phyloP scores from a whole-genome alignment of 2,329 filamentous ascomycete genomes.

The Pseudocercospora pini-densiflorae region DNA sequence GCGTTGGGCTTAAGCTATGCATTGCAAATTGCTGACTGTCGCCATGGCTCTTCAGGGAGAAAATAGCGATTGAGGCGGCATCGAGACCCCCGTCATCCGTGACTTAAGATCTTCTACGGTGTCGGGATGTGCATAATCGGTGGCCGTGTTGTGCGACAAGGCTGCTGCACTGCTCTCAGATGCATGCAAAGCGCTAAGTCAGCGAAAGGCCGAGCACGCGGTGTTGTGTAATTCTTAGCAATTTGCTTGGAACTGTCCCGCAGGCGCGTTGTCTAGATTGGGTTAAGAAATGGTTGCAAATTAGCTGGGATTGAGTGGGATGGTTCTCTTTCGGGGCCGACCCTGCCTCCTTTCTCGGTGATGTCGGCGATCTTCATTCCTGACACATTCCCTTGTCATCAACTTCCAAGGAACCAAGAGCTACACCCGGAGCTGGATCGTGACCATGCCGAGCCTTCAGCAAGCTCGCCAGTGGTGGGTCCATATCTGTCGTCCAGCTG shows the following conservation, averaged over 20 bases:
- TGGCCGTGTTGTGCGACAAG: too few relatives aligned
- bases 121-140: background rate
- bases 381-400: background rate
- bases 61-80: background rate
- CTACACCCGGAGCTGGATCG: too few relatives aligned
- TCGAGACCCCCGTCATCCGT: background rate
- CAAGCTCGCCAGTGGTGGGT: too few relatives aligned
- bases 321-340: background rate
- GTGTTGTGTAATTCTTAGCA: conserved; percentile 5
- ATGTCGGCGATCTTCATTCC: background rate
- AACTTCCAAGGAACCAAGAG: background rate
- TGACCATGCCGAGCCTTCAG: too few relatives aligned
- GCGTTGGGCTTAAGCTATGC: background rate
- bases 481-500: too few relatives aligned
- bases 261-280: background rate
- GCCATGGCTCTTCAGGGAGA: background rate
- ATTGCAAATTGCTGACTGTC: conserved; percentile 7
- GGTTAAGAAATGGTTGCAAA: background rate
- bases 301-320: background rate
- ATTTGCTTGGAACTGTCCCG: background rate
- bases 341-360: background rate
- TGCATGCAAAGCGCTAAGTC: background rate
- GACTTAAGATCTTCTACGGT: background rate
- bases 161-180: background rate
- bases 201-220: background rate